These are phyloP conservation scores for Ballota nigra DNA, from an alignment of 257 asterid genomes.

Conservation along the genomic window DNA sequence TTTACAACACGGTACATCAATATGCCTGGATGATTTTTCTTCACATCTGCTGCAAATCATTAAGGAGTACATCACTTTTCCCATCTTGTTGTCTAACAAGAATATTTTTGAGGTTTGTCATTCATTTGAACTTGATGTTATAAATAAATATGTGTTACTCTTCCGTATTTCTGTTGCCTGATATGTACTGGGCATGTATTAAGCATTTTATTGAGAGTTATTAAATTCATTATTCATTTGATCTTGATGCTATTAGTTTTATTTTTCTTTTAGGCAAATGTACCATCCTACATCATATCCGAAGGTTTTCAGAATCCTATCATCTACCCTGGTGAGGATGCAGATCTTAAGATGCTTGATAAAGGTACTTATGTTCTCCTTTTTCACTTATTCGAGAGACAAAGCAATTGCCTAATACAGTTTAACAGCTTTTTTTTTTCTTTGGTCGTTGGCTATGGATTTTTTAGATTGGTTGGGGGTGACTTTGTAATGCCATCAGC, in stretches of 20 bases:
- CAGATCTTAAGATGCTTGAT: conserved; percentile 52
- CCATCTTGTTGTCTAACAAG: conserved; percentile 57
- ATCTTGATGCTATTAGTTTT: not conserved
- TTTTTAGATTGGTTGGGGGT: conserved; percentile 20
- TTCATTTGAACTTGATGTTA: conserved; percentile 8
- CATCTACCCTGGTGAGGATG: conserved; percentile 46
- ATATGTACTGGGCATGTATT: conserved; percentile 2
- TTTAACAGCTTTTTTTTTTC: conserved; percentile 1
- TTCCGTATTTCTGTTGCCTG: not conserved
- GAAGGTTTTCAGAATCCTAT: conserved; percentile 57
- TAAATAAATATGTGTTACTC: not conserved
- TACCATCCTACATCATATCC: conserved; percentile 57
- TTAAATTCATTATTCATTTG: not conserved
- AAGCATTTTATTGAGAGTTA: not conserved
- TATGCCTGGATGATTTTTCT: conserved; percentile 35
- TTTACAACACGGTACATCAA: conserved; percentile 48
- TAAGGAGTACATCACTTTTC: conserved; percentile 66
- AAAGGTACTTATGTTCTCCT: conserved; percentile 45
- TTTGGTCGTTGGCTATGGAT: conserved; percentile 1
- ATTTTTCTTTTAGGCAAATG: conserved; percentile 21
- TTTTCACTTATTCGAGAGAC: conserved; percentile 17
- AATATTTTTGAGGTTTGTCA: conserved; percentile 56
- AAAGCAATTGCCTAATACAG: not conserved
- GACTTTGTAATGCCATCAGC: conserved; percentile 16
- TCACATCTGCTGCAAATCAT: conserved; percentile 45